Conservation (phyloP, 345 rosid species). For the Hypericum androsaemum region DNA sequence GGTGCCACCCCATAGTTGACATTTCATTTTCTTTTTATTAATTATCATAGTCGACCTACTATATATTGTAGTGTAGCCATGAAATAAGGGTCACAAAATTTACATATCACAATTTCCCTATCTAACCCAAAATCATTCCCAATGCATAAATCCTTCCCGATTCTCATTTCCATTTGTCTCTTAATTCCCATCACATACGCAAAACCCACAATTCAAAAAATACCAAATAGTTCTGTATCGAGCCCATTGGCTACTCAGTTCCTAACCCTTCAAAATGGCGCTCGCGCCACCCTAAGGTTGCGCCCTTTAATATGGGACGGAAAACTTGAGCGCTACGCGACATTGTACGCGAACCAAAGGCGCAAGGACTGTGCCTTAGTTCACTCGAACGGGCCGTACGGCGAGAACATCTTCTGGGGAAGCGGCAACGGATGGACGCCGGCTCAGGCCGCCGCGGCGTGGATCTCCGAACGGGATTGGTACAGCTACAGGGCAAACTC, state of each 20-base stretch:
- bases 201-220: too few relatives aligned
- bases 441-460: slow-evolving; percentile 48
- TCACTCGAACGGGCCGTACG: slow-evolving; percentile 77
- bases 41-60: background rate
- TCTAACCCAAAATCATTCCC: too few relatives aligned
- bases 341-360: slow-evolving; percentile 55
- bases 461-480: slow-evolving; percentile 57
- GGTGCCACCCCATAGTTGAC: slow-evolving; percentile 25
- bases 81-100: too few relatives aligned
- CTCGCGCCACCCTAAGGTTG: slow-evolving; percentile 40
- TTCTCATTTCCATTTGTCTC: background rate
- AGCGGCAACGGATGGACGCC: slow-evolving; percentile 69
- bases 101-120: too few relatives aligned
- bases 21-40: background rate
- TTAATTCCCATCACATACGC: too few relatives aligned
- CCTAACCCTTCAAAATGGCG: slow-evolving; percentile 61
- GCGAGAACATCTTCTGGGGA: slow-evolving; percentile 96
- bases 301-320: slow-evolving; percentile 51
- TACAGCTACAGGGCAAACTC: slow-evolving; percentile 49
- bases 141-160: too few relatives aligned
- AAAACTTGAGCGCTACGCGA: slow-evolving; percentile 40
- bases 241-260: slow-evolving; percentile 24
- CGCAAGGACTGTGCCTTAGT: slow-evolving; percentile 48
- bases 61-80: too few relatives aligned
- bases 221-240: too few relatives aligned